phyloP scores from a whole-genome alignment of 2,329 filamentous ascomycete genomes.

The Calonectria hongkongensis region DNA sequence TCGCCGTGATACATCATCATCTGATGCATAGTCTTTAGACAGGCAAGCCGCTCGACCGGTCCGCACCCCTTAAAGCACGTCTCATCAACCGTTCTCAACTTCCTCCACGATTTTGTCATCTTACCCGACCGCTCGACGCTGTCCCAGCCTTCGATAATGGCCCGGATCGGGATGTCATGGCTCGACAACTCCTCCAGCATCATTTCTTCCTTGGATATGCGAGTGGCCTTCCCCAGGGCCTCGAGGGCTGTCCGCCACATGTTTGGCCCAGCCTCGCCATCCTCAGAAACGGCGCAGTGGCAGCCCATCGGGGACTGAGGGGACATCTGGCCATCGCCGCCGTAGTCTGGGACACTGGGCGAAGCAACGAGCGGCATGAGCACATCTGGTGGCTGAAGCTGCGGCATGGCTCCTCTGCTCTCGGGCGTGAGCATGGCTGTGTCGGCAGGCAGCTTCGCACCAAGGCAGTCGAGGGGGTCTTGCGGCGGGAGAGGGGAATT shows the following conservation, averaged over 20 bases:
- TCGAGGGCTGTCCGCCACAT: conserved; percentile 55
- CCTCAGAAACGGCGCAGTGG: conserved; percentile 11
- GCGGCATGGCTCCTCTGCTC: neutral
- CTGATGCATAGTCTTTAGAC: conserved; percentile 51
- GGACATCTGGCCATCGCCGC: neutral
- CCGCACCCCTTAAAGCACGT: conserved; percentile 47
- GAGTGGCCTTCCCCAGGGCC: conserved; percentile 37
- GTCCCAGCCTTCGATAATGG: conserved; percentile 55
- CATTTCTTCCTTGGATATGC: conserved; percentile 43
- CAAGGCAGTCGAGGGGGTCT: neutral
- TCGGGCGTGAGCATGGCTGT: conserved; percentile 3
- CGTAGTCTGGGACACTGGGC: neutral
- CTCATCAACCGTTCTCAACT: conserved; percentile 52
- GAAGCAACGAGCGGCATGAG: neutral
- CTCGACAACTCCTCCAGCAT: conserved; percentile 46
- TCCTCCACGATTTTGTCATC: conserved; percentile 54
- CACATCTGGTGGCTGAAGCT: neutral
- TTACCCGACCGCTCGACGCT: conserved; percentile 52
- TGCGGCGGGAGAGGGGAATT: neutral
- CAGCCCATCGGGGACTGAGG: neutral
- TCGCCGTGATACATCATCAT: conserved; percentile 55
- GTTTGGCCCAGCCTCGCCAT: conserved; percentile 17
- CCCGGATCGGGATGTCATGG: conserved; percentile 54
- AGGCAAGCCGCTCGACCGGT: conserved; percentile 51
- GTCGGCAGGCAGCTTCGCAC: conserved; percentile 7